Base-by-base conservation (phyloP, 495 filamentous ascomycete genomes). In the Penicillium ucsense region DNA sequence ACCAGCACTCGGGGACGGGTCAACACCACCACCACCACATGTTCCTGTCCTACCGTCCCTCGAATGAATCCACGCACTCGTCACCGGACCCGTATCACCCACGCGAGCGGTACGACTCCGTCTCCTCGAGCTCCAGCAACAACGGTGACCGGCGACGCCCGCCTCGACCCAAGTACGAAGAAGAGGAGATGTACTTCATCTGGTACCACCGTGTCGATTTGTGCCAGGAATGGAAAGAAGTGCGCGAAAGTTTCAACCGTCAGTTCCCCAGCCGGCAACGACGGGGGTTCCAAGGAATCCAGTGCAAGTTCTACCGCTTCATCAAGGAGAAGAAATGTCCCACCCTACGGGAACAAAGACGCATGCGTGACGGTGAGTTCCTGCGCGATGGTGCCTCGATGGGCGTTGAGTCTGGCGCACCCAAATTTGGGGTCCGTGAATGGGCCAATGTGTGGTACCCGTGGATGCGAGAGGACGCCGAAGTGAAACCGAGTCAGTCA, bases 191-290 rank as follows among this genome's bases (percentile, higher is more conserved):
- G 62, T 71, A 72, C 57, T 77, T 77, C 49, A 77, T 77, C 53
- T 77, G 73, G 73, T 77, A 77, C 50, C 69, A 75, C 55, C 73
- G 73, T n/a, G 67, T 75, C 20, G 73, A 77, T 48, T 64, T 75
- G 34, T 65, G 66, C 46, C 66, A 74, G 56, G 71, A 75, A 47
- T 77, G 73, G 73, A 69, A 67, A 52, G 71, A 74, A 45, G 67
- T 75, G 11, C 64, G 65, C 36, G 69, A 75, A 44, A 66, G 66
- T 43, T 77, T 72, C 51, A 75, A 76, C 51, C 65, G 52, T 3
- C 71, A 73, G 50, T 77, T 77, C 48, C 64, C 68, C n/a, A 59
- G 46, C 20, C 64, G 71, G 5, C 63, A 67, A 46, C 61, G 69
- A 2, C 56, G 66, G 8, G 72, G 71, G 9, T 70, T 71, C 59